Percentiles rank a stretch among this genome's conserved stretches.
Evolutionary conservation across 306 rosid species (phyloP).

Genomic region (Quercus rubra): DNA sequence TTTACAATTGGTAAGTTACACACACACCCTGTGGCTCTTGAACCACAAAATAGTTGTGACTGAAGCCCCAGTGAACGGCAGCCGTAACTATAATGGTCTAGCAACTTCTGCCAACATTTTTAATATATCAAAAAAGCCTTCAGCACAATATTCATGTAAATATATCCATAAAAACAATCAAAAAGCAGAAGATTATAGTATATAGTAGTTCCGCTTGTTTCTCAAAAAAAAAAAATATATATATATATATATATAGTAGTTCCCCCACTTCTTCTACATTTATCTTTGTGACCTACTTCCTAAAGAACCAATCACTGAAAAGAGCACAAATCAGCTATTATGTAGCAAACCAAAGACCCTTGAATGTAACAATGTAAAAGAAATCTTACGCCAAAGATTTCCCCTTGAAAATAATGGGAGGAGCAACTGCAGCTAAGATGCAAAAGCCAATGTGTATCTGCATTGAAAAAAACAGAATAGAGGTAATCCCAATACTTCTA

Average conservation of each 20-base stretch:
- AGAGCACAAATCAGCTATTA: constrained; percentile 2
- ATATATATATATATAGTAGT: background rate
- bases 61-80: too few relatives aligned
- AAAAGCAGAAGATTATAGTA: background rate
- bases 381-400: constrained; percentile 78
- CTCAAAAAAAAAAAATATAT: too few relatives aligned
- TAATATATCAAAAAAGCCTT: background rate
- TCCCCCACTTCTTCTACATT: background rate
- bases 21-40: too few relatives aligned
- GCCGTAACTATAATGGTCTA: background rate
- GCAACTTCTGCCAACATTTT: background rate
- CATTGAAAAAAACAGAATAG: constrained; percentile 26
- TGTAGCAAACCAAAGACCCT: constrained; percentile 1
- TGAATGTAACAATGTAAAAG: constrained; percentile 14
- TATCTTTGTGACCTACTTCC: constrained; percentile 17
- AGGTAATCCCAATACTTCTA: constrained; percentile 22
- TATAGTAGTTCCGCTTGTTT: background rate
- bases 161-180: background rate
- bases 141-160: background rate
- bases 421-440: constrained; percentile 76
- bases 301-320: constrained; percentile 11
- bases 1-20: too few relatives aligned
- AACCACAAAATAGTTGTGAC: background rate
- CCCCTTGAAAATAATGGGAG: constrained; percentile 81
- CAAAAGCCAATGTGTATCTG: constrained; percentile 89